Conservation (phyloP, 108 stramenopile species). For the Nitzschia sp. region DNA sequence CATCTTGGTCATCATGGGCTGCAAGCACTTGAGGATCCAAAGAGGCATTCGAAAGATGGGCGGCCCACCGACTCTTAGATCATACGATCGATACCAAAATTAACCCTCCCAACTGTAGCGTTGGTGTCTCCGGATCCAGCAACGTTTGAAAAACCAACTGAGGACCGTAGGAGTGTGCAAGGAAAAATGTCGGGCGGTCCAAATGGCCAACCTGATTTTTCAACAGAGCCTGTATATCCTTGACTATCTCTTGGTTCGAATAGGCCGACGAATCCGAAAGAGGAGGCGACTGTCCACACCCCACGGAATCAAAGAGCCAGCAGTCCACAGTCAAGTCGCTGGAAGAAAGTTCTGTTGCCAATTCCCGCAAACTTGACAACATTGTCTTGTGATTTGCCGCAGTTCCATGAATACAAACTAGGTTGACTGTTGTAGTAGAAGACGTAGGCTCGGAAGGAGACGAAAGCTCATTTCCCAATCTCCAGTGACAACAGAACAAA, state of each 20-base stretch:
- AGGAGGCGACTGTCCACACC: slow-evolving; percentile 12
- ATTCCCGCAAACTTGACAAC: not conserved
- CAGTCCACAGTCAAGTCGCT: not conserved
- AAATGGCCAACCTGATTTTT: not conserved
- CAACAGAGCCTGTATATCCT: not conserved
- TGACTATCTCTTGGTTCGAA: slow-evolving; percentile 6
- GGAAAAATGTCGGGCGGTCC: not conserved
- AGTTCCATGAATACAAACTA: slow-evolving; percentile 19
- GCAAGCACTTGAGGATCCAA: slow-evolving; percentile 19
- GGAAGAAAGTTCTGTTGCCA: not conserved
- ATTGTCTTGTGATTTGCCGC: slow-evolving; percentile 11
- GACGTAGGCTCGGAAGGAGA: no score
- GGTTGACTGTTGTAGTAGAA: not conserved
- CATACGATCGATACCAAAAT: slow-evolving; percentile 1
- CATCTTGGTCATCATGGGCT: slow-evolving; percentile 8
- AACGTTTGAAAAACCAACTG: slow-evolving; percentile 5
- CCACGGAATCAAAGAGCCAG: slow-evolving; percentile 18
- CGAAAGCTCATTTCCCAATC: not conserved
- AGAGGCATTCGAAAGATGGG: slow-evolving; percentile 1
- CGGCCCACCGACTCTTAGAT: slow-evolving; percentile 3
- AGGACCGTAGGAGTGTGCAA: slow-evolving; percentile 22
- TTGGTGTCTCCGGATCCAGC: not conserved
- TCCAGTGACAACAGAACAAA: slow-evolving; percentile 10
- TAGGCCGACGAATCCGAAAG: not conserved
- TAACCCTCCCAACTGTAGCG: not conserved